Evolutionary conservation across 768 basidiomycete species (phyloP), one percentile per base, ranked within the genome.

Genomic region (Leccinum obscurum): DNA sequence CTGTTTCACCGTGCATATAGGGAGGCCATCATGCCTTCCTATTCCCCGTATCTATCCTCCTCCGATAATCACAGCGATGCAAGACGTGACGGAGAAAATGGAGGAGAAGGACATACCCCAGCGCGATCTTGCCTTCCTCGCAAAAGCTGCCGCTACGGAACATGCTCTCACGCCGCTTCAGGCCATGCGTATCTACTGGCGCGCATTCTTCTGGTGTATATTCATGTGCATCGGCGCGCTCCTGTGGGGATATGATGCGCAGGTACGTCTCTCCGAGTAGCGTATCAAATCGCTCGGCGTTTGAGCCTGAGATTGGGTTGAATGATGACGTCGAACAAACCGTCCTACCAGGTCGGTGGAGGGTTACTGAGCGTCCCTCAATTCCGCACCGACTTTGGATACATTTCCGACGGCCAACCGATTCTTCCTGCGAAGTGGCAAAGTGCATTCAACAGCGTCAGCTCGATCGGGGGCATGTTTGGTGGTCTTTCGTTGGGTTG

Each of bases 381-480:
- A 52, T 70, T 70, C 51, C 68, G 70, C n/a, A 22, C 10, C 8
- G 70, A 72, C 63, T 71, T 71, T 57, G 70, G 70, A 11, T 67
- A 65, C 35, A 4, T 63, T 3, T 22, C 7, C 6, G 39, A 54
- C 1, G 49, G 54, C 0, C 32, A 57, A 6, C 50, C 61, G 1
- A 39, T 72, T 11, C 62, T 71, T 26, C 49, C 70, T 34, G 70
- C 70, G 1, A 72, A 62, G 20, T 72, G 70, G 70, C 70, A 71
- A 44, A 70, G 68, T 11, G 66, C 70, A 1, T 71, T 71, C 52
- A 72, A 68, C 34, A 70, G 66, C 3, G 59, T 59, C 37, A 68
- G 66, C 35, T 68, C 62, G 0, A 61, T 71, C 24, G 70, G 68
- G 6, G 66, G 70, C 6, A 71, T 72, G 68, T 62, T 64, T 55